Evolutionary conservation across 805 yeast species (phyloP), one percentile per base, ranked within the genome.

Genomic region (Candida cerambycidarum): DNA sequence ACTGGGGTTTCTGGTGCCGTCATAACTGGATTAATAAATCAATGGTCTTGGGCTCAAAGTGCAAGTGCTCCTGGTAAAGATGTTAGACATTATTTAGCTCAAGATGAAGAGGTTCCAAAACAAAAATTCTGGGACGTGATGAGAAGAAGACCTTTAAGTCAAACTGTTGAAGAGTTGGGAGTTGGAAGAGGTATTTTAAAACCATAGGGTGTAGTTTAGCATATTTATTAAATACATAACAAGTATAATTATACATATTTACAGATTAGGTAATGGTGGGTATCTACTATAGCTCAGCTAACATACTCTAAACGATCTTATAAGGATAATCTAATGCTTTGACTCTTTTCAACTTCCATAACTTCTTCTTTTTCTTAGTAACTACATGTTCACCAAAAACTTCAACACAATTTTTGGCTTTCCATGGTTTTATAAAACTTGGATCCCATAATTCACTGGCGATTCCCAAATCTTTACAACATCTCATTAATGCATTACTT

Each of bases 371-470:
- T 71, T 78, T 83, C 70, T 86, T 87, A 15, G 87, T 85, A 8
- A 79, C 76, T 16, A 82, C 80, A 61, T 89, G 92, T 55, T 89
- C 96, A 14, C 84, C 96, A 63, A 86, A 89, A 46, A 82, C 79
- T 52, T 88, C 89, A 44, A 84, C 90, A 62, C 97, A 89, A 51
- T 60, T 49, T 47, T 60, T 56, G 45, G 58, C 57, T 48, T 70
- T 70, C 68, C 71, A 70, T 24, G 56, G 52, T 52, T 86, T 76
- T 48, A 93, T 89, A 55, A 92, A 93, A 32, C 80, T 70, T 2
- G 99, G 99, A 61, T 93, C 99, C 99, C 99, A 93, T 39, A 93
- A 73, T 59, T 93, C 99, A 44, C 95, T 85, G 1, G 97, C 99
- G 51, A 93, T 85, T 4, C 98, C 98, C 55, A 93, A 73, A 65